These are phyloP conservation scores for Hypoxylon perforatum DNA, from an alignment of 495 filamentous ascomycete species.

Conservation along the genomic window DNA sequence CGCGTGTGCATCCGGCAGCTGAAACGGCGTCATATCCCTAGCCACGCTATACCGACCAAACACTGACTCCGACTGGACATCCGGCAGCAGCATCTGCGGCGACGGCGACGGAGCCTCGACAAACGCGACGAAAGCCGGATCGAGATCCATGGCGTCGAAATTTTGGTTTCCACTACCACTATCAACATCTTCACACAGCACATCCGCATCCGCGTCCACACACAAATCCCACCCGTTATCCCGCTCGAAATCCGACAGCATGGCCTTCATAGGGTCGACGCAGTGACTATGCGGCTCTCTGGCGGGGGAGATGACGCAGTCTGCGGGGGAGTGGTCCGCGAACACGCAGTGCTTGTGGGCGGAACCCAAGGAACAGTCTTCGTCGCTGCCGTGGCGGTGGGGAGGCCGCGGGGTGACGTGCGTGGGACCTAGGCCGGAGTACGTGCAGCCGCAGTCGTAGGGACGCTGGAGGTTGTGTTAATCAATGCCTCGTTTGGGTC, in stretches of 20 bases:
- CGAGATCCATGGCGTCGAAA: background rate
- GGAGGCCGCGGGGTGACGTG: conserved; percentile 22
- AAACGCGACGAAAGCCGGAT: background rate
- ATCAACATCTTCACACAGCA: background rate
- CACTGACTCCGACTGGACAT: background rate
- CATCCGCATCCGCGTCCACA: background rate
- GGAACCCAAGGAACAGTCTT: conserved; percentile 35
- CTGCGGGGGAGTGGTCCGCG: conserved; percentile 19
- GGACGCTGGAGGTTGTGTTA: conserved; percentile 12
- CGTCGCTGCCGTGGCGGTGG: conserved; percentile 32
- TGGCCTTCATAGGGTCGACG: conserved; percentile 2
- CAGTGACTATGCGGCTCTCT: conserved; percentile 31
- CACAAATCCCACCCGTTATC: background rate
- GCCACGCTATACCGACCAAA: no score
- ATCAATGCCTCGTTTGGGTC: background rate
- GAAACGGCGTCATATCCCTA: background rate
- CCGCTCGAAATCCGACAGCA: background rate
- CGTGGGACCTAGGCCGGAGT: conserved; percentile 24
- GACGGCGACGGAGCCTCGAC: no score
- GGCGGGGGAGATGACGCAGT: conserved; percentile 30
- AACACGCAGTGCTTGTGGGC: conserved; percentile 41
- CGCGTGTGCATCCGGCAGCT: background rate
- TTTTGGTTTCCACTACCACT: background rate
- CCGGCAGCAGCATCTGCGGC: background rate
- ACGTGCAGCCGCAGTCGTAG: conserved; percentile 34